Conservation (phyloP, 305 asterid genomes). For the Fraxinus latifolia region DNA sequence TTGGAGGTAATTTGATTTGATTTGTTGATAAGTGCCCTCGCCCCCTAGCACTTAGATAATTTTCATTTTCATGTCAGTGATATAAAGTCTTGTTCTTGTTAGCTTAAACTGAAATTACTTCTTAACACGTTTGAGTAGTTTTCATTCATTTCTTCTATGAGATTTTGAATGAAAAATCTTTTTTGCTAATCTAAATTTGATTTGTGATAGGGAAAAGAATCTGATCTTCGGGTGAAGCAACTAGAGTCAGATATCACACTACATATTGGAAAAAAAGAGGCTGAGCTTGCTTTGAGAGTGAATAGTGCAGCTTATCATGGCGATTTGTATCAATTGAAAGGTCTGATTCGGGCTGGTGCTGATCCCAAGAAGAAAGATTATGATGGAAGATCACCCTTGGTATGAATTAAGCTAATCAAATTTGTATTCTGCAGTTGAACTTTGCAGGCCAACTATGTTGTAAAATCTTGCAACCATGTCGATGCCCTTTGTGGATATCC, state of each 20-base stretch:
- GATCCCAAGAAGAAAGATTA: slow-evolving; percentile 80
- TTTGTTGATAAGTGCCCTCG: neutral
- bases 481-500: neutral
- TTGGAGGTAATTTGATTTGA: slow-evolving; percentile 51
- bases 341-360: slow-evolving; percentile 77
- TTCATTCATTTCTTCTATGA: neutral
- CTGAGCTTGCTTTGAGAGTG: slow-evolving; percentile 84
- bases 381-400: slow-evolving; percentile 87
- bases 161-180: neutral
- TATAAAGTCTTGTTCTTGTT: neutral
- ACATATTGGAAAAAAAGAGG: slow-evolving; percentile 79
- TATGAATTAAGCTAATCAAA: slow-evolving; percentile 25
- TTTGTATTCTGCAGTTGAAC: neutral
- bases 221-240: slow-evolving; percentile 64
- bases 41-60: neutral
- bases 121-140: neutral
- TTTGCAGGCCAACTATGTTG: neutral
- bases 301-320: slow-evolving; percentile 78
- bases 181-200: neutral
- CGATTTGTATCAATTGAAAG: slow-evolving; percentile 70
- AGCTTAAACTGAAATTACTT: neutral
- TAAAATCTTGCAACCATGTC: neutral
- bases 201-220: slow-evolving; percentile 57
- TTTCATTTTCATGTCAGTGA: neutral
- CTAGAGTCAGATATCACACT: slow-evolving; percentile 65